Conservation (phyloP, 1,139 yeast species). For the Suhomyces bokatorum region DNA sequence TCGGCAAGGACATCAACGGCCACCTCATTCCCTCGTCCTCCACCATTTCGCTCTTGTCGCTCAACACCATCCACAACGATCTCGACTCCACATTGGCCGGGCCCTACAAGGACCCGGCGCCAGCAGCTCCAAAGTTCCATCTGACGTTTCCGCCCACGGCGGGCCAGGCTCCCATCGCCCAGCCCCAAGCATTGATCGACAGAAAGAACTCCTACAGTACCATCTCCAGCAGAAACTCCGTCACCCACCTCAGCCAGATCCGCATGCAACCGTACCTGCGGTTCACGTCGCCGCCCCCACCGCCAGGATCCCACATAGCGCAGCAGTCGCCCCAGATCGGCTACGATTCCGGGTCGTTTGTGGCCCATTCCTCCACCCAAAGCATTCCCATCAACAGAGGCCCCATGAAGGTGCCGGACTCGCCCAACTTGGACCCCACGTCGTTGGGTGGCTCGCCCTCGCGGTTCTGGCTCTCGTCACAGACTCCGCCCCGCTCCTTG, state of each 20-base stretch:
- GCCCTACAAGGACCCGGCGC: not conserved
- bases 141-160: conserved; percentile 7
- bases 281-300: conserved; percentile 30
- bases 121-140: conserved; percentile 3
- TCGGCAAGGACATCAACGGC: conserved; percentile 52
- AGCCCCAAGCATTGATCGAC: conserved; percentile 18
- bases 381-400: conserved; percentile 30
- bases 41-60: conserved; percentile 52
- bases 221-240: conserved; percentile 32
- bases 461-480: conserved; percentile 51
- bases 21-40: conserved; percentile 55
- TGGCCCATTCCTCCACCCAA: conserved; percentile 22
- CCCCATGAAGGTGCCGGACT: conserved; percentile 40
- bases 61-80: conserved; percentile 28
- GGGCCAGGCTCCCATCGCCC: not conserved
- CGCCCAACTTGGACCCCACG: conserved; percentile 53
- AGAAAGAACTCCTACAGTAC: conserved; percentile 27
- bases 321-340: no score
- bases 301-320: conserved; percentile 1
- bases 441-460: conserved; percentile 59
- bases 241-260: conserved; percentile 34
- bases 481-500: conserved; percentile 49
- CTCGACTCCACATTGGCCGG: conserved; percentile 9
- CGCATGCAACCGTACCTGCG: conserved; percentile 41
- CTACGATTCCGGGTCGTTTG: not conserved